phyloP scores from a whole-genome alignment of 352 stramenopile species.

The Phytophthora europaea region DNA sequence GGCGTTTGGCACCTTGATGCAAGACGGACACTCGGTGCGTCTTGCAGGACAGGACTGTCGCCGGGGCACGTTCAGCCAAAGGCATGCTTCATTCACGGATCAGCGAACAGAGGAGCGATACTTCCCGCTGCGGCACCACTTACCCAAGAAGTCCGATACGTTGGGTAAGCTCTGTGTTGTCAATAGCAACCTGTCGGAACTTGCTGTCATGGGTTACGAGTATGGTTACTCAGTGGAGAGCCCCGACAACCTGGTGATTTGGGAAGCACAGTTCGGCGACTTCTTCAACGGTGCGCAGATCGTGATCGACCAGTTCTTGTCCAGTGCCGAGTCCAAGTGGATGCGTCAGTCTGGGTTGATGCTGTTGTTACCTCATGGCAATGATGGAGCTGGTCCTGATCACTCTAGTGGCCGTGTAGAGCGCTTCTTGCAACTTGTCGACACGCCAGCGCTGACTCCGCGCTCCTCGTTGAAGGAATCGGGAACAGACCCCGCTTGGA shows the following conservation, averaged over 20 bases:
- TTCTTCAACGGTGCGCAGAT: slow-evolving; percentile 92
- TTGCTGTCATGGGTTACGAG: slow-evolving; percentile 91
- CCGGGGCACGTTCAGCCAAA: slow-evolving; percentile 91
- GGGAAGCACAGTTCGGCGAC: slow-evolving; percentile 93
- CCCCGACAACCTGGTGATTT: slow-evolving; percentile 85
- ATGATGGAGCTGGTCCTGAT: slow-evolving; percentile 89
- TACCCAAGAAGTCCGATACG: slow-evolving; percentile 43
- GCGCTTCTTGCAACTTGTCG: slow-evolving; percentile 90
- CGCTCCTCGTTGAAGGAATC: slow-evolving; percentile 44
- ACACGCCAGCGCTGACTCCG: slow-evolving; percentile 67
- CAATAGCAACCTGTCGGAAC: slow-evolving; percentile 89
- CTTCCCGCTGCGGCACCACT: slow-evolving; percentile 78
- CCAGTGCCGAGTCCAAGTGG: slow-evolving; percentile 91
- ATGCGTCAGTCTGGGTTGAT: slow-evolving; percentile 89
- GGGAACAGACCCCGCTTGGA: slow-evolving; percentile 49
- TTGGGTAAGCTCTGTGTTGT: slow-evolving; percentile 68
- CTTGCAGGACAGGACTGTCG: slow-evolving; percentile 91
- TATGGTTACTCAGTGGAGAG: slow-evolving; percentile 92
- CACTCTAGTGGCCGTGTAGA: slow-evolving; percentile 88
- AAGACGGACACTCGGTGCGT: slow-evolving; percentile 85
- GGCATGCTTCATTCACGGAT: slow-evolving; percentile 89
- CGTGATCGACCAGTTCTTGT: slow-evolving; percentile 92
- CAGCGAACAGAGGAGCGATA: slow-evolving; percentile 81
- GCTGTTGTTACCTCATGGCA: slow-evolving; percentile 89
- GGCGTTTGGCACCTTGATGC: slow-evolving; percentile 88